A percentile compares a stretch with the other conserved stretches of the same genome.
Conservation (phyloP, 306 rosid species). For the Quercus berberidifolia region DNA sequence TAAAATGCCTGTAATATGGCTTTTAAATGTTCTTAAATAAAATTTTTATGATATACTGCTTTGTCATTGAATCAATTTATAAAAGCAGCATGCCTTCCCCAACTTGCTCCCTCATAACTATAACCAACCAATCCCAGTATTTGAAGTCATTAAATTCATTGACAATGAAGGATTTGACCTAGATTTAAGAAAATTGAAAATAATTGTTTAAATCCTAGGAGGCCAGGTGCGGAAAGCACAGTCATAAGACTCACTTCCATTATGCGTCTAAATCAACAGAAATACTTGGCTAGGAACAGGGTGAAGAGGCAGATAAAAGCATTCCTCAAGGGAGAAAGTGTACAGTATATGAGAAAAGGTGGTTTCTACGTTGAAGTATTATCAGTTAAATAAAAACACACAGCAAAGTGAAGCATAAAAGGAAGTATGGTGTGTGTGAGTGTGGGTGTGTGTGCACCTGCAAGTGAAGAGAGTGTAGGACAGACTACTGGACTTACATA, state of each 20-base stretch:
- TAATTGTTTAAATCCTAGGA: background rate
- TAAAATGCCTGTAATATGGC: background rate
- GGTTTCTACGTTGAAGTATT: background rate
- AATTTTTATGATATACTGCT: background rate
- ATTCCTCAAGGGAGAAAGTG: background rate
- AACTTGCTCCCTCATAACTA: background rate
- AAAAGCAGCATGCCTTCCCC: background rate
- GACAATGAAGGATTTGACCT: background rate
- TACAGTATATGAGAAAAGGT: too few relatives aligned
- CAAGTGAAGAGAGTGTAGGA: background rate
- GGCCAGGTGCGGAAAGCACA: background rate
- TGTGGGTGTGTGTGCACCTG: background rate
- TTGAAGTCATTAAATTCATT: background rate
- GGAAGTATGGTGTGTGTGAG: background rate
- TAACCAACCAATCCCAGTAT: background rate
- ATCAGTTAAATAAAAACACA: background rate
- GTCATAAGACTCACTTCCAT: background rate
- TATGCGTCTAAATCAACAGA: background rate
- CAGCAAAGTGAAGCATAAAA: background rate
- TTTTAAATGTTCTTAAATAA: background rate
- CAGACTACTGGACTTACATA: slow-evolving; percentile 72
- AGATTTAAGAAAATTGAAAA: background rate
- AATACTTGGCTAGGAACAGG: background rate
- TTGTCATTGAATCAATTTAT: background rate
- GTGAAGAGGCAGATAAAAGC: background rate